These are phyloP conservation scores for Stemphylium lycopersici DNA, from an alignment of 2,329 filamentous ascomycete genomes.

Conservation along the genomic window DNA sequence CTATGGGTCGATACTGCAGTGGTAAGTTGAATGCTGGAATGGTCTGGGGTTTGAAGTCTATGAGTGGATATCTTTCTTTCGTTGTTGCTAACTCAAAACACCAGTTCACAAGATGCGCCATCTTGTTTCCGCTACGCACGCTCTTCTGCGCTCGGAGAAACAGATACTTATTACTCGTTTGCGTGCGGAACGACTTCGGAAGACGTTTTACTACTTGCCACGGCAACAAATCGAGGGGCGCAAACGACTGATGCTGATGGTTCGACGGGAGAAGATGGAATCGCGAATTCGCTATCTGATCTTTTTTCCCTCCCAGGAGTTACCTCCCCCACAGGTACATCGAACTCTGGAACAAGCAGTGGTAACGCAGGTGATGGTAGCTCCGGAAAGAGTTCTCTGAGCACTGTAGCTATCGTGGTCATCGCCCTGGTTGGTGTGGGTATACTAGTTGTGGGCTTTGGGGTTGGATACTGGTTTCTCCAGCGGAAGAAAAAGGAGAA, in stretches of 20 bases:
- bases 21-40: background rate
- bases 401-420: slow-evolving; percentile 1
- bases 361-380: background rate
- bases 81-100: background rate
- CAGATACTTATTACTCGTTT: slow-evolving; percentile 2
- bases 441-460: background rate
- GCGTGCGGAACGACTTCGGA: slow-evolving; percentile 8
- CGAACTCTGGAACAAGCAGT: background rate
- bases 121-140: slow-evolving; percentile 8
- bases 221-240: background rate
- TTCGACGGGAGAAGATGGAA: background rate
- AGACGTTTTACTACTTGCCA: slow-evolving; percentile 7
- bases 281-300: background rate
- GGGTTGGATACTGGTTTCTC: slow-evolving; percentile 1
- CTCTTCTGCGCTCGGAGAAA: background rate
- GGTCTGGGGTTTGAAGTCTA: too few relatives aligned
- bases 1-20: slow-evolving; percentile 7
- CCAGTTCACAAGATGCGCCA: slow-evolving; percentile 7
- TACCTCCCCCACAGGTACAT: background rate
- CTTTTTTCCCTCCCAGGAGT: background rate
- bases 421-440: slow-evolving; percentile 2
- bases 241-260: background rate
- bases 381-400: background rate
- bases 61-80: background rate
- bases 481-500: background rate